These are phyloP conservation scores for Xanthoconium separans DNA, from an alignment of 1,284 basidiomycete genomes.

Conservation along the genomic window DNA sequence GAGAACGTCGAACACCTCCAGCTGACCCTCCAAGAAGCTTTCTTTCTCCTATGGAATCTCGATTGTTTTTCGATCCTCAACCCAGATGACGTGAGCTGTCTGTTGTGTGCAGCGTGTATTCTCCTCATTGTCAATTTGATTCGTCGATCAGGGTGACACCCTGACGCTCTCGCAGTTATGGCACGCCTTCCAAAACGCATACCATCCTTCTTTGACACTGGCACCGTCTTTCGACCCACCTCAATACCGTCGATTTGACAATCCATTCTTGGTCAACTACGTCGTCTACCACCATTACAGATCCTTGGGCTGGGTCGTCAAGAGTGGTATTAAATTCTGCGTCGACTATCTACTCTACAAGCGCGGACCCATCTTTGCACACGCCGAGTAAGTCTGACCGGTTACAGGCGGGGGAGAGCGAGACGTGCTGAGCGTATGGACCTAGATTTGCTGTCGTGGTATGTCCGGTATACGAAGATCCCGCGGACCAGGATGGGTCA, in stretches of 20 bases:
- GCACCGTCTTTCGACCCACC: constrained; percentile 34
- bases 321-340: constrained; percentile 96
- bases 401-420: not conserved
- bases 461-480: constrained; percentile 87
- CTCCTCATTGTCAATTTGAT: not conserved
- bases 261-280: constrained; percentile 92
- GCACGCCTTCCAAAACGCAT: constrained; percentile 54
- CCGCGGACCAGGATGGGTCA: constrained; percentile 63
- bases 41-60: constrained; percentile 85
- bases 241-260: constrained; percentile 63
- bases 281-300: constrained; percentile 94
- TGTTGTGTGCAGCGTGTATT: not conserved
- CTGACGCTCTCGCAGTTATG: constrained; percentile 60
- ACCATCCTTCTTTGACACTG: constrained; percentile 31
- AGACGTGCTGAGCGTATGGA: not conserved
- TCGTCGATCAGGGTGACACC: constrained; percentile 42
- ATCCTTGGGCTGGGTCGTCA: constrained; percentile 97
- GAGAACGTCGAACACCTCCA: constrained; percentile 90
- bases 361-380: constrained; percentile 90
- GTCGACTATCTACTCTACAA: constrained; percentile 95
- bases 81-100: constrained; percentile 54
- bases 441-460: constrained; percentile 86
- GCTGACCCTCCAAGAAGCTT: constrained; percentile 88
- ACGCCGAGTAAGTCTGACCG: constrained; percentile 77
- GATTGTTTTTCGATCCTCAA: constrained; percentile 81